A percentile compares a stretch with the other conserved stretches of the same genome.
Evolutionary conservation across 1,284 basidiomycete genomes (phyloP).

Genomic region (Leccinum olivaceoglutinosum): DNA sequence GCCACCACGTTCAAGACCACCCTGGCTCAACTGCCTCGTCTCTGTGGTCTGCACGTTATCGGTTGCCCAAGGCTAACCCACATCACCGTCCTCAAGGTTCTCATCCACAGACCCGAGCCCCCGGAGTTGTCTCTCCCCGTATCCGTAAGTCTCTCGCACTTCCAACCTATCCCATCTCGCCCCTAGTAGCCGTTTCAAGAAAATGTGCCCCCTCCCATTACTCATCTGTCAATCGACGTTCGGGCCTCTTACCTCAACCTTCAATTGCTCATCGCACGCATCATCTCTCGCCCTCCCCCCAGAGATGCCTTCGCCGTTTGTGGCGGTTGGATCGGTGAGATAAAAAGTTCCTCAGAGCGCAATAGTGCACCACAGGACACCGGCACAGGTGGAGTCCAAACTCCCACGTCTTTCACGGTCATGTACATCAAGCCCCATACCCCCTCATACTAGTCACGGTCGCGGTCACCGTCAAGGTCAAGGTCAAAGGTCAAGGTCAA

Average conservation of each 20-base stretch:
- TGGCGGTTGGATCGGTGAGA: conserved; percentile 27
- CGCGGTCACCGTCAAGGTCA: neutral
- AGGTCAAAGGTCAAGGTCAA: neutral
- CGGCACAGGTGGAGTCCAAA: neutral
- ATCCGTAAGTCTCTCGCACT: conserved; percentile 36
- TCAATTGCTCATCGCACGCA: conserved; percentile 11
- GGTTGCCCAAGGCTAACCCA: conserved; percentile 55
- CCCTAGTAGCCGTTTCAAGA: conserved; percentile 24
- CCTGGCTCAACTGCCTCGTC: conserved; percentile 43
- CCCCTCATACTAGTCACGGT: neutral
- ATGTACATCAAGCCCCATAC: conserved; percentile 8
- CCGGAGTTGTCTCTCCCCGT: conserved; percentile 55
- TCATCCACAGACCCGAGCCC: conserved; percentile 45
- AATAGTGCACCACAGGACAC: neutral
- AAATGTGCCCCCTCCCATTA: conserved; percentile 34
- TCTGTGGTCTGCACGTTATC: conserved; percentile 54
- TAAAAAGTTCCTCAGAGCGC: conserved; percentile 12
- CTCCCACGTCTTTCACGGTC: conserved; percentile 9
- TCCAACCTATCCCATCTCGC: conserved; percentile 22
- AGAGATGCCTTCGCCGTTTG: conserved; percentile 23
- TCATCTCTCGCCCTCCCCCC: conserved; percentile 19
- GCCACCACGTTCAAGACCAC: conserved; percentile 42
- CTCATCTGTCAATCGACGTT: conserved; percentile 50
- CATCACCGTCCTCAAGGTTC: conserved; percentile 38
- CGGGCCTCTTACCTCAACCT: conserved; percentile 27